These are phyloP conservation scores for Polytolypa hystricis DNA, from an alignment of 2,329 filamentous ascomycete species.

Conservation along the genomic window DNA sequence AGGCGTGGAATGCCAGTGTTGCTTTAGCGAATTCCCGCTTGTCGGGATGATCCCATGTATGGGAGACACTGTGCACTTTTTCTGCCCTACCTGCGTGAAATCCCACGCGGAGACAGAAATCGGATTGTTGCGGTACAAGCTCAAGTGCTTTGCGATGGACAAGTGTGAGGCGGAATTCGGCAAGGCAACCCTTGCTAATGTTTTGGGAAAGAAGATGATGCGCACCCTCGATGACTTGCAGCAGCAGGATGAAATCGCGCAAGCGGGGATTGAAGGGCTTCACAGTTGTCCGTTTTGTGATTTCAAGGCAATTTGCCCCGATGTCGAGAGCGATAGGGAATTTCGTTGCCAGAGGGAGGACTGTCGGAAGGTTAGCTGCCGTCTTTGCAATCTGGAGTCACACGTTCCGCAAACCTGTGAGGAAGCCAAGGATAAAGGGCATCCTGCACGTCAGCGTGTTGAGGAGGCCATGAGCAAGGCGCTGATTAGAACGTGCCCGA, in stretches of 20 bases:
- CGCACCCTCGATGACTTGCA: constrained; percentile 59
- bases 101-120: constrained; percentile 57
- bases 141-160: constrained; percentile 60
- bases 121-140: constrained; percentile 55
- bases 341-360: constrained; percentile 59
- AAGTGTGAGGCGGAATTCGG: constrained; percentile 55
- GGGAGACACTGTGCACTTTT: constrained; percentile 49
- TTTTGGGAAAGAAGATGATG: constrained; percentile 48
- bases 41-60: constrained; percentile 61
- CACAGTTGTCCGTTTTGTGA: constrained; percentile 73
- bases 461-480: constrained; percentile 80
- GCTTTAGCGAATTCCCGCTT: constrained; percentile 54
- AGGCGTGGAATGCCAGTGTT: constrained; percentile 60
- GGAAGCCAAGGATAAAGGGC: constrained; percentile 51
- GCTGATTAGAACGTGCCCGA: constrained; percentile 58
- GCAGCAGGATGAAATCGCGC: constrained; percentile 56
- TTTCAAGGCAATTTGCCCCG: constrained; percentile 62
- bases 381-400: constrained; percentile 55
- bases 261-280: constrained; percentile 60
- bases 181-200: constrained; percentile 41
- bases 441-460: constrained; percentile 53
- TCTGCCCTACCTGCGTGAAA: constrained; percentile 58
- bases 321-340: constrained; percentile 56
- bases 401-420: constrained; percentile 65
- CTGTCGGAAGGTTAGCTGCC: constrained; percentile 55